These are phyloP conservation scores for Penicilliopsis zonata DNA, from an alignment of 495 filamentous ascomycete genomes.

Conservation along the genomic window DNA sequence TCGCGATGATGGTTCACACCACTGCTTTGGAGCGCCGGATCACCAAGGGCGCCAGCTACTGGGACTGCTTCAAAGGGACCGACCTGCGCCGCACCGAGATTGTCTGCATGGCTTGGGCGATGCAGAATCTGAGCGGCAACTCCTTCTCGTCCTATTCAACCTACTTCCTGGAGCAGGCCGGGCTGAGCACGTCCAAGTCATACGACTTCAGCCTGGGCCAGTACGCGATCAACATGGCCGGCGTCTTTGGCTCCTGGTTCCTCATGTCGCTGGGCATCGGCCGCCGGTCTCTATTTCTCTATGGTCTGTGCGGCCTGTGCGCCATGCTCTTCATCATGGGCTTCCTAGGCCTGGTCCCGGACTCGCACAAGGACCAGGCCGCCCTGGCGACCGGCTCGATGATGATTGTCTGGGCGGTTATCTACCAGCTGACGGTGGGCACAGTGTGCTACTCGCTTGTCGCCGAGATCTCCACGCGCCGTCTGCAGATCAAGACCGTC, in stretches of 20 bases:
- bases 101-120: slow-evolving; percentile 70
- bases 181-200: slow-evolving; percentile 42
- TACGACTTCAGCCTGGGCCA: slow-evolving; percentile 64
- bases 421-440: slow-evolving; percentile 67
- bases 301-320: slow-evolving; percentile 53
- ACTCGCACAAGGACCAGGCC: slow-evolving; percentile 35
- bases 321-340: slow-evolving; percentile 60
- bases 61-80: slow-evolving; percentile 65
- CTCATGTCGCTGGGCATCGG: slow-evolving; percentile 58
- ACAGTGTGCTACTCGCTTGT: slow-evolving; percentile 73
- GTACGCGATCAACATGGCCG: slow-evolving; percentile 64
- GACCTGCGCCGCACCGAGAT: slow-evolving; percentile 69
- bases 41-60: slow-evolving; percentile 54
- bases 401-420: slow-evolving; percentile 60
- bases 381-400: slow-evolving; percentile 59
- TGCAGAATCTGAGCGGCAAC: slow-evolving; percentile 70
- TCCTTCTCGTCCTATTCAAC: slow-evolving; percentile 73
- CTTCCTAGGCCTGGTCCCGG: slow-evolving; percentile 54
- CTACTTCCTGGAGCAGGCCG: slow-evolving; percentile 67
- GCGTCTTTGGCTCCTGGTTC: slow-evolving; percentile 62
- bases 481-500: slow-evolving; percentile 69
- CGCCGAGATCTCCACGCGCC: slow-evolving; percentile 58
- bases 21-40: slow-evolving; percentile 62
- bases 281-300: slow-evolving; percentile 59
- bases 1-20: slow-evolving; percentile 79